Percentiles rank a stretch among this genome's conserved stretches.
Conservation (phyloP, 495 filamentous ascomycete species). For the Letharia columbiana region DNA sequence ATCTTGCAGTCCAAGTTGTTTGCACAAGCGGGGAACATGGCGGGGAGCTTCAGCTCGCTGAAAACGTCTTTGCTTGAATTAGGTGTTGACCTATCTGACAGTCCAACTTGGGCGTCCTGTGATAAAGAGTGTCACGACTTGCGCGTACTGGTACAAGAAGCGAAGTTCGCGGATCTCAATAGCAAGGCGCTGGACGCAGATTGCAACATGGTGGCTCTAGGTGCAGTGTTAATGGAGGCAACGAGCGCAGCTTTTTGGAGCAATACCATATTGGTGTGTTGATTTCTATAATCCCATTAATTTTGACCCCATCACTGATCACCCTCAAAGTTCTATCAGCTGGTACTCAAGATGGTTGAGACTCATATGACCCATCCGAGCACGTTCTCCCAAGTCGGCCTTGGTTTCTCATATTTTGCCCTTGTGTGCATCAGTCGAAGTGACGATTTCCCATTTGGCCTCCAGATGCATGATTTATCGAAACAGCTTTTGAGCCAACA, state of each 20-base stretch:
- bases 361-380: conserved; percentile 54
- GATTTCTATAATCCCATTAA: neutral
- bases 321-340: conserved; percentile 63
- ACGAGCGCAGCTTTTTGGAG: conserved; percentile 78
- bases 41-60: conserved; percentile 57
- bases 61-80: conserved; percentile 59
- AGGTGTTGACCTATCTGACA: conserved; percentile 52
- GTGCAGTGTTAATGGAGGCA: conserved; percentile 67
- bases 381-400: conserved; percentile 62
- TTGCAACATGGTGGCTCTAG: conserved; percentile 52
- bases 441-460: conserved; percentile 54
- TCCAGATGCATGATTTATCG: conserved; percentile 54
- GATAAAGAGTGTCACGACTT: conserved; percentile 60
- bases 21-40: conserved; percentile 60
- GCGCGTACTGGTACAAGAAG: conserved; percentile 47
- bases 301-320: neutral
- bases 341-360: conserved; percentile 61
- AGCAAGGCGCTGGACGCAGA: conserved; percentile 45
- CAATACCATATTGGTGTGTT: conserved; percentile 37
- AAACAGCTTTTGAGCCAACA: conserved; percentile 58
- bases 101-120: conserved; percentile 64
- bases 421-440: conserved; percentile 67
- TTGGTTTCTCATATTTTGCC: conserved; percentile 67
- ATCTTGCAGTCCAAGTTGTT: conserved; percentile 70
- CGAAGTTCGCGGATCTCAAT: conserved; percentile 47